A percentile compares a stretch with the other conserved stretches of the same genome.
Conservation (phyloP, 2,329 filamentous ascomycete genomes). For the Aspergillus jensenii region DNA sequence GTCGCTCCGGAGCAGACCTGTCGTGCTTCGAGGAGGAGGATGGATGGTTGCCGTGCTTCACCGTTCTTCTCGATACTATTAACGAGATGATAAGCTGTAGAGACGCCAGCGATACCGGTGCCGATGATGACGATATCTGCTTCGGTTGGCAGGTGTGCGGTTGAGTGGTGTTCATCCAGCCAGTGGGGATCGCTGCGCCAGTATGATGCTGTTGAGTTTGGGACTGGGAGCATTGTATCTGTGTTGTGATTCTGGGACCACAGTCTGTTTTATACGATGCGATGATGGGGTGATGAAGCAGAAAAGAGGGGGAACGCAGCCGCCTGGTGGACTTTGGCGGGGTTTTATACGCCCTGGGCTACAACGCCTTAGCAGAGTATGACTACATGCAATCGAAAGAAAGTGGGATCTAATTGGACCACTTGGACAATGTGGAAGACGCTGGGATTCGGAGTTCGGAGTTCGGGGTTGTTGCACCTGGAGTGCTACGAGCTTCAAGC, state of each 20-base stretch:
- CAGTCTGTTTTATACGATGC: no score
- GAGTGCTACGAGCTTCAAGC: no score
- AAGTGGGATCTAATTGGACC: no score
- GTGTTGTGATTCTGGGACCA: background rate
- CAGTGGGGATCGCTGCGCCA: slow-evolving; percentile 17
- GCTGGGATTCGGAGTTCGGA: no score
- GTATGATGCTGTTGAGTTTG: slow-evolving; percentile 12
- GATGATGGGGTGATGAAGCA: no score
- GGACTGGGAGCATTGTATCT: slow-evolving; percentile 8
- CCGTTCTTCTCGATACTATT: background rate
- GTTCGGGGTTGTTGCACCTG: no score
- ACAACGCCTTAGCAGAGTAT: no score
- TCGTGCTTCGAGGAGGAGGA: slow-evolving; percentile 43
- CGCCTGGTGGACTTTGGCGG: no score
- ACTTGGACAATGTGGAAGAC: no score
- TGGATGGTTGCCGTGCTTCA: slow-evolving; percentile 22
- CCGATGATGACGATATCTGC: slow-evolving; percentile 51
- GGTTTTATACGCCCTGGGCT: no score
- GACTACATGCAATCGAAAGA: no score
- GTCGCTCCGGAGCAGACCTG: slow-evolving; percentile 38
- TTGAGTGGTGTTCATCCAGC: slow-evolving; percentile 17
- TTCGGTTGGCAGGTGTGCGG: slow-evolving; percentile 33
- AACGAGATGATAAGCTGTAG: background rate
- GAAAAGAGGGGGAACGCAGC: no score
- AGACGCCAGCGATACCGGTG: background rate